Base-by-base conservation (phyloP, 1,284 basidiomycete genomes). In the Rhizopogon parksii region DNA sequence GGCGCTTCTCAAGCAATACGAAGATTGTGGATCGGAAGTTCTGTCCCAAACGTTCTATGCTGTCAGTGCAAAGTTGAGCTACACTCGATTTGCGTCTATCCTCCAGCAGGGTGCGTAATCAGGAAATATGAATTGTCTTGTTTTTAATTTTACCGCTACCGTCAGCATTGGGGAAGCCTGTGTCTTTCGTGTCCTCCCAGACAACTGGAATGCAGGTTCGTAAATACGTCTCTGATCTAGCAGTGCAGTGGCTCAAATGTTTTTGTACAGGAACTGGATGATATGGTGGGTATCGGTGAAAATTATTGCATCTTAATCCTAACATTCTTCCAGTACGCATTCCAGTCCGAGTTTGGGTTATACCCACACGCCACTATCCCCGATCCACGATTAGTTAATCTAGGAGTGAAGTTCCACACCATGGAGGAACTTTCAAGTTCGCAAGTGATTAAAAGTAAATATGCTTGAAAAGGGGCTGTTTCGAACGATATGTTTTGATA, bases 391-490 rank as follows among this genome's bases (percentile, higher is more conserved):
- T 49, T 68, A 42, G 52, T 58, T 14, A 50, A 49, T 7, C 53
- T 69, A 2, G 68, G 66, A 6, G 65, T 65, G n/a, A 55, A 61
- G 38, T 63, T 66, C 40, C 52, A 65, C 40, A 58, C 61, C 0
- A 56, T 61, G 36, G 47, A 60, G 17, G 53, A 37, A 25, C 57
- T 68, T 36, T 58, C 57, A 4, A 9, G 7, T 9, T 38, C 55
- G n/a, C 62, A 45, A 25, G 47, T 36, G 15, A 17, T 63, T 30
- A 63, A 65, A 54, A 51, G 50, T 37, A 53, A 57, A 46, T 63
- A 25, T 48, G n/a, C n/a, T n/a, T 64, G 27, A 59, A 36, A 11
- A 5, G 21, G 17, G 9, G 9, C 27, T 6, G 4, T 42, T 42
- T 6, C 6, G 24, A 40, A 27, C 7, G 8, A 9, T 8, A 3